phyloP scores from a whole-genome alignment of 352 stramenopile species.

The Aphanomyces euteiches region DNA sequence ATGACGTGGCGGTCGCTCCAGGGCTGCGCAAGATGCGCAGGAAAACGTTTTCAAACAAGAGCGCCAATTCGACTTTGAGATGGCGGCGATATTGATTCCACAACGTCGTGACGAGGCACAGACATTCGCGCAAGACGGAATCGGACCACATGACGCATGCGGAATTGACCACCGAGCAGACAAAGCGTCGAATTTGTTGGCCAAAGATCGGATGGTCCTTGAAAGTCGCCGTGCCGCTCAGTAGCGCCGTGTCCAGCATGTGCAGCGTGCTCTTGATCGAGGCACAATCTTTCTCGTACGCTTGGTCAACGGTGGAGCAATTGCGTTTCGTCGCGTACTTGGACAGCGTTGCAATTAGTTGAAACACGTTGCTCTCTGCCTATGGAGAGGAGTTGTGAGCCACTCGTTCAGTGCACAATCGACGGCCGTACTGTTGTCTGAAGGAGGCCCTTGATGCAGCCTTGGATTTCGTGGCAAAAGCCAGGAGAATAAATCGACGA shows the following conservation, averaged over 20 bases:
- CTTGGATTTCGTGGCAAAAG: slow-evolving; percentile 56
- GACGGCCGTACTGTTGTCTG: slow-evolving; percentile 37
- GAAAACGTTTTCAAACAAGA: slow-evolving; percentile 80
- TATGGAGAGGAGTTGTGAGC: slow-evolving; percentile 31
- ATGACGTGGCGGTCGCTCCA: slow-evolving; percentile 43
- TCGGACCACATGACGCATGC: slow-evolving; percentile 54
- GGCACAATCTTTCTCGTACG: slow-evolving; percentile 39
- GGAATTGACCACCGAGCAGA: slow-evolving; percentile 67
- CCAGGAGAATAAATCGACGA: slow-evolving; percentile 60
- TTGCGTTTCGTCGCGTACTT: slow-evolving; percentile 43
- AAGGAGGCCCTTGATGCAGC: slow-evolving; percentile 40
- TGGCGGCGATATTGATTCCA: slow-evolving; percentile 84
- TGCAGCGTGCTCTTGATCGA: slow-evolving; percentile 65
- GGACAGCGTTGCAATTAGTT: slow-evolving; percentile 68
- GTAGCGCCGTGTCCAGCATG: slow-evolving; percentile 66
- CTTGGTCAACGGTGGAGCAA: slow-evolving; percentile 22
- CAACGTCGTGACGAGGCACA: slow-evolving; percentile 67
- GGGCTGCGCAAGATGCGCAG: slow-evolving; percentile 63
- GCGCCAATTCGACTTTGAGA: slow-evolving; percentile 75
- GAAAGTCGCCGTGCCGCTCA: slow-evolving; percentile 43
- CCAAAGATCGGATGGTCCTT: slow-evolving; percentile 65
- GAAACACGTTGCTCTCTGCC: slow-evolving; percentile 66
- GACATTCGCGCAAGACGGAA: slow-evolving; percentile 53
- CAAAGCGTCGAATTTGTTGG: slow-evolving; percentile 70
- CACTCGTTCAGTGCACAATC: slow-evolving; percentile 1